Base-by-base conservation (phyloP, 2,329 filamentous ascomycete genomes). In the Emydomyces testavorans region DNA sequence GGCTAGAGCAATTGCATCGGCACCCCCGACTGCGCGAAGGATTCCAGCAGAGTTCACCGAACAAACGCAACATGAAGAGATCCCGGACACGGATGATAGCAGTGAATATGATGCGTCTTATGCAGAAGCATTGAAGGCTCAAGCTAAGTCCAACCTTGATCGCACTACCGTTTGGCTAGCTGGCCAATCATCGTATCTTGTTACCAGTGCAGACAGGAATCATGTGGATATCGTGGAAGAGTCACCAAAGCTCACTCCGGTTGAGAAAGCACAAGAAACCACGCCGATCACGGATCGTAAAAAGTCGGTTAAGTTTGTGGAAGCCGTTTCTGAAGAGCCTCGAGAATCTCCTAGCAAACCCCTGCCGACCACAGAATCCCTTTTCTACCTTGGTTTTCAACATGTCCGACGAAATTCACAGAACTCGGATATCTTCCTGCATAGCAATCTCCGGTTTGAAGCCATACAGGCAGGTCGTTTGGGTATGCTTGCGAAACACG, bases 321-420 rank as follows among this genome's bases (percentile, higher is more conserved):
- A 66, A 28, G 54, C 56, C 4, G 53, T 65, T 15, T 58, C 65
- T 2, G 59, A 65, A 69, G 46, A 65, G 71, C 52, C 67, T 65
- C 18, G 8, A 3, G 40, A 46, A 5, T 37, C 44, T 7, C 44
- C 43, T 10, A 41, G 28, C 26, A 50, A 42, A 20, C 48, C 48
- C 3, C 34, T 49, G 62, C 51, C 61, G 36, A 74, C 65, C 65
- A 80, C 77, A 60, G 85, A 92, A 59, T 82, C 83, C 2, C 84
- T 89, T 4, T 95, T 94, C 66, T 90, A 88, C 68, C 82, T 85
- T 52, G 87, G 87, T 7, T 95, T 94, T 63, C 80, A 87, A 56
- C 80, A 83, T 60, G 76, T 85, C 55, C 70, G 81, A 38, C 28
- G 42, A 20, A 45, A 46, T 15, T 79, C 78, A 11, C 79, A 78